A percentile compares a stretch with the other conserved stretches of the same genome.
Evolutionary conservation across 495 filamentous ascomycete genomes (phyloP).

Genomic region (Aspergillus asperescens): DNA sequence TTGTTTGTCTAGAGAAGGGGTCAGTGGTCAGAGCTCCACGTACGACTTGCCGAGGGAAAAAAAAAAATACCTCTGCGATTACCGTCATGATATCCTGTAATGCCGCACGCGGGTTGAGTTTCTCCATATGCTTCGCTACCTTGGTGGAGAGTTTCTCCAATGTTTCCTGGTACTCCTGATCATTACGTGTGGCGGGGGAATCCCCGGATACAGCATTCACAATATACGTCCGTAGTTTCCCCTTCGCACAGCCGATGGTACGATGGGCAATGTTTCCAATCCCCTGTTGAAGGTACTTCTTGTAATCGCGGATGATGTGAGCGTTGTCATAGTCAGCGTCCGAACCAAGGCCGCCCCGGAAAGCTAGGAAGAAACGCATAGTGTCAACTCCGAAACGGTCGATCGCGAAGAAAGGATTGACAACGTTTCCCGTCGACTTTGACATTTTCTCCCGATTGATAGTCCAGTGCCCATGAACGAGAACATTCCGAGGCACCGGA

Average conservation of each 20-base stretch:
- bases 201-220: conserved; percentile 31
- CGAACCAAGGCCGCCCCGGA: conserved; percentile 64
- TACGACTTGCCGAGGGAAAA: neutral
- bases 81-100: conserved; percentile 61
- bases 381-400: conserved; percentile 82
- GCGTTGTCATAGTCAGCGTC: conserved; percentile 83
- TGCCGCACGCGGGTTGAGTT: conserved; percentile 57
- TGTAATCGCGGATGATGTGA: conserved; percentile 69
- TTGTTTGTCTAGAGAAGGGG: conserved; percentile 56
- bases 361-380: conserved; percentile 81
- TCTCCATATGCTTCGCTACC: conserved; percentile 56
- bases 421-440: conserved; percentile 89
- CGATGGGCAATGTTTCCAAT: conserved; percentile 76
- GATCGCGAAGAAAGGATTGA: conserved; percentile 90
- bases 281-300: conserved; percentile 64
- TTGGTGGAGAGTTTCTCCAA: conserved; percentile 31
- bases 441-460: conserved; percentile 88
- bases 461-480: conserved; percentile 94
- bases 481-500: conserved; percentile 71
- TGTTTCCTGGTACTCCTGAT: conserved; percentile 30
- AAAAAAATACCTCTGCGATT: conserved; percentile 52
- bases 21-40: neutral
- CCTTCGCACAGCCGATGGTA: conserved; percentile 60
- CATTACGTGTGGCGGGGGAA: conserved; percentile 22
- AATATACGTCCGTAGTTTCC: conserved; percentile 56